A percentile compares a stretch with the other conserved stretches of the same genome.
Evolutionary conservation across 2,329 filamentous ascomycete genomes (phyloP).

Genomic region (Fusarium nygamai): DNA sequence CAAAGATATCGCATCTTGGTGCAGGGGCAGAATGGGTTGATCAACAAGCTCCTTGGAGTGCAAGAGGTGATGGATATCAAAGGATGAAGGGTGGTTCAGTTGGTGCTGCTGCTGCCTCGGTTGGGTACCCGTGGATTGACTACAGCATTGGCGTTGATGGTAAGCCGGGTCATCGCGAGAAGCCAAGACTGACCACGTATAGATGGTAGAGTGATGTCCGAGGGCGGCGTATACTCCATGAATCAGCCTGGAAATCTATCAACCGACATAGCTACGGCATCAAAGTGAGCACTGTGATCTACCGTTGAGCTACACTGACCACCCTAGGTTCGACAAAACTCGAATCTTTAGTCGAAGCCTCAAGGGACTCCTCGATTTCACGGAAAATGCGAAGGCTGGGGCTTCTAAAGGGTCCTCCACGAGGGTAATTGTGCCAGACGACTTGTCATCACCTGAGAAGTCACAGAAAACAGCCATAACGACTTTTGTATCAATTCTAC

Average conservation of each 20-base stretch:
- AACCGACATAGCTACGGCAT: constrained; percentile 15
- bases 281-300: neutral
- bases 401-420: neutral
- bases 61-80: constrained; percentile 60
- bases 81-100: constrained; percentile 47
- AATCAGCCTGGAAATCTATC: constrained; percentile 32
- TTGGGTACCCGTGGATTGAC: constrained; percentile 55
- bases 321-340: constrained; percentile 27
- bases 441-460: constrained; percentile 28
- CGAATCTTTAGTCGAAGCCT: constrained; percentile 43
- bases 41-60: constrained; percentile 54
- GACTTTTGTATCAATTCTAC: constrained; percentile 41
- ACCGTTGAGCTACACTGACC: neutral
- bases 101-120: constrained; percentile 52
- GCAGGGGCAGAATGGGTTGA: constrained; percentile 55
- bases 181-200: constrained; percentile 29
- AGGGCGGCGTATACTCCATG: constrained; percentile 47
- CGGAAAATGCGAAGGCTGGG: neutral
- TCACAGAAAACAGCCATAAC: constrained; percentile 16
- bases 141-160: constrained; percentile 50
- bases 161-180: constrained; percentile 30
- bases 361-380: constrained; percentile 36
- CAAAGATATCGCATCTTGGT: constrained; percentile 60
- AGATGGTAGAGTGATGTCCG: constrained; percentile 36
- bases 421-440: constrained; percentile 42